phyloP scores from a whole-genome alignment of 257 asterid species.

The Solanum phureja region DNA sequence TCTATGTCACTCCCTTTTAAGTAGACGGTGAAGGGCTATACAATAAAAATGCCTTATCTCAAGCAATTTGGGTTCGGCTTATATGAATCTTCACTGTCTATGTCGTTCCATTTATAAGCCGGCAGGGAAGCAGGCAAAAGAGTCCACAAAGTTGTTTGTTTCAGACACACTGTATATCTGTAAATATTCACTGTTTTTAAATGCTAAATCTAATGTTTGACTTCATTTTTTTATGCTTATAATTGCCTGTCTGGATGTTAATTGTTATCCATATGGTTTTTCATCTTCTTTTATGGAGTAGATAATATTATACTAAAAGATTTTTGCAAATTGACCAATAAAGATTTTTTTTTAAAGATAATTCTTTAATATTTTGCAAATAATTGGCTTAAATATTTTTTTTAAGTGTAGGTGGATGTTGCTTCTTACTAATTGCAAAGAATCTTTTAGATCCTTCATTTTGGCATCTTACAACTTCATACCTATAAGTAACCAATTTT shows the following conservation, averaged over 20 bases:
- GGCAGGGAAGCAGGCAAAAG: neutral
- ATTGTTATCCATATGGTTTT: neutral
- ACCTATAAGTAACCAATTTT: neutral
- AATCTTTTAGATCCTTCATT: neutral
- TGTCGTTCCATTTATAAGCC: neutral
- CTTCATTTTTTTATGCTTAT: neutral
- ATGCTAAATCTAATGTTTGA: neutral
- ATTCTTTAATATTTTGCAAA: neutral
- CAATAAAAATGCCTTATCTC: neutral
- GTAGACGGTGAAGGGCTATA: neutral
- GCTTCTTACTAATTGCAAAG: neutral
- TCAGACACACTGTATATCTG: neutral
- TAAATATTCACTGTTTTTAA: neutral
- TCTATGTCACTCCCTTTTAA: neutral
- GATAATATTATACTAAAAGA: too few relatives aligned
- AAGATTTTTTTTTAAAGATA: neutral
- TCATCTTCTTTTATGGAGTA: neutral
- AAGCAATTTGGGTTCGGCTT: neutral
- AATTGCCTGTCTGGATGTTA: neutral
- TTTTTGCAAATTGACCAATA: neutral
- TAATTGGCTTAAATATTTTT: neutral
- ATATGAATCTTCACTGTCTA: neutral
- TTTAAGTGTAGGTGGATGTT: neutral
- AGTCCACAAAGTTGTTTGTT: neutral
- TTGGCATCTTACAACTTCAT: neutral